phyloP scores from a whole-genome alignment of 75 land plant genomes.

The Pseudotsuga menziesii region DNA sequence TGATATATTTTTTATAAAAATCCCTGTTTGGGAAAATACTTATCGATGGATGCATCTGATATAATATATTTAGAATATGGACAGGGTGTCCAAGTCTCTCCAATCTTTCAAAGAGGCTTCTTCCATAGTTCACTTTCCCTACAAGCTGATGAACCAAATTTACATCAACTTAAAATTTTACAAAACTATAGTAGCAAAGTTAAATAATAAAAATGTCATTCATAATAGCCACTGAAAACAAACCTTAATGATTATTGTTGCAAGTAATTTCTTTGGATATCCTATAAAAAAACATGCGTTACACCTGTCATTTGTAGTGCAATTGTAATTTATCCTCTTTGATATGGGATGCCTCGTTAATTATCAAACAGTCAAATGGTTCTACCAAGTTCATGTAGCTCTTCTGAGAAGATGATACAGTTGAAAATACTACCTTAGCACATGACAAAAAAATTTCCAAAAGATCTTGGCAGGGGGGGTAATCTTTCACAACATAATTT shows the following conservation, averaged over 20 bases:
- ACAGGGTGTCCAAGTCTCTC: conserved; percentile 41
- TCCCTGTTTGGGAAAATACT: conserved; percentile 67
- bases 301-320: conserved; percentile 46
- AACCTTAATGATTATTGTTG: conserved; percentile 78
- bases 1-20: conserved; percentile 45
- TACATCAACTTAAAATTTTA: neutral
- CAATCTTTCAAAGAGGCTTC: conserved; percentile 83
- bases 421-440: conserved; percentile 57
- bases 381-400: conserved; percentile 17
- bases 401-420: conserved; percentile 47
- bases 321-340: conserved; percentile 71
- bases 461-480: neutral
- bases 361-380: conserved; percentile 45
- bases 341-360: conserved; percentile 91
- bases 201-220: conserved; percentile 14
- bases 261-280: conserved; percentile 74
- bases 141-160: conserved; percentile 36
- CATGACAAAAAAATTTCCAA: conserved; percentile 8
- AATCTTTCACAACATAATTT: neutral
- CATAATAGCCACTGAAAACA: conserved; percentile 12
- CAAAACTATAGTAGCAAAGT: conserved; percentile 9
- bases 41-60: conserved; percentile 89
- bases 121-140: conserved; percentile 48
- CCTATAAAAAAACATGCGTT: conserved; percentile 68
- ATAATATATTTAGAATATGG: conserved; percentile 62